phyloP scores from a whole-genome alignment of 1,284 basidiomycete species.

The Cryptococcus neoformans region DNA sequence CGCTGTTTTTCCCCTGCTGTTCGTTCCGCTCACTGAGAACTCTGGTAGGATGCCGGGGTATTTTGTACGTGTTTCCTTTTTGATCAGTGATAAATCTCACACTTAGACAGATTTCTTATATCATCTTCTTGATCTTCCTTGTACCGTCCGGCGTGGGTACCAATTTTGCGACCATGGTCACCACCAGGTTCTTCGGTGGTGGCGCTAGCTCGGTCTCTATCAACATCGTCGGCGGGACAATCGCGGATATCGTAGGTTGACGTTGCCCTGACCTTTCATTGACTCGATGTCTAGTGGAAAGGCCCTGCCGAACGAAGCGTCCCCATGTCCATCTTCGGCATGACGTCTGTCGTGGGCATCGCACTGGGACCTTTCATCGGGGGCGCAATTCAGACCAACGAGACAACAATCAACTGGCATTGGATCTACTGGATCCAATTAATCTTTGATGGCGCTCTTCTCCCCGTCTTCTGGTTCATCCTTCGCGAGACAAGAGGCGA shows the following conservation, averaged over 20 bases:
- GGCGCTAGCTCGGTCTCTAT: slow-evolving; percentile 12
- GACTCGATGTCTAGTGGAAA: background rate
- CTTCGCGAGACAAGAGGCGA: slow-evolving; percentile 64
- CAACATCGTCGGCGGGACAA: slow-evolving; percentile 11
- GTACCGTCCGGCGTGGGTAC: slow-evolving; percentile 8
- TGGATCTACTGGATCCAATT: slow-evolving; percentile 16
- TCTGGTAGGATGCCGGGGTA: slow-evolving; percentile 15
- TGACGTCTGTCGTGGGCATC: slow-evolving; percentile 15
- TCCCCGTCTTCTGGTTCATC: slow-evolving; percentile 50
- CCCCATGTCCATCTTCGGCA: slow-evolving; percentile 12
- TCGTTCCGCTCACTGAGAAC: slow-evolving; percentile 14
- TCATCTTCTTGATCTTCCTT: slow-evolving; percentile 14
- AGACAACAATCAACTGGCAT: slow-evolving; percentile 8
- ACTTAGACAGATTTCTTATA: slow-evolving; percentile 8
- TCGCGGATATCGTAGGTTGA: slow-evolving; percentile 5
- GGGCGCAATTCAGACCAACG: slow-evolving; percentile 11
- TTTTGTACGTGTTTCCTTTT: slow-evolving; percentile 3
- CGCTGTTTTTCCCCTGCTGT: slow-evolving; percentile 6
- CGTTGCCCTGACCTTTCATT: background rate
- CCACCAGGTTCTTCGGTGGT: slow-evolving; percentile 11
- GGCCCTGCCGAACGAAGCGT: slow-evolving; percentile 5
- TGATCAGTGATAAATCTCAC: background rate
- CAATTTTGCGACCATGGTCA: slow-evolving; percentile 12
- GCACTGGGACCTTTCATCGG: slow-evolving; percentile 13
- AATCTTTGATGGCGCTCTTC: slow-evolving; percentile 9